Evolutionary conservation across 352 stramenopile species (phyloP).

Genomic region (Phytophthora cryptogea): DNA sequence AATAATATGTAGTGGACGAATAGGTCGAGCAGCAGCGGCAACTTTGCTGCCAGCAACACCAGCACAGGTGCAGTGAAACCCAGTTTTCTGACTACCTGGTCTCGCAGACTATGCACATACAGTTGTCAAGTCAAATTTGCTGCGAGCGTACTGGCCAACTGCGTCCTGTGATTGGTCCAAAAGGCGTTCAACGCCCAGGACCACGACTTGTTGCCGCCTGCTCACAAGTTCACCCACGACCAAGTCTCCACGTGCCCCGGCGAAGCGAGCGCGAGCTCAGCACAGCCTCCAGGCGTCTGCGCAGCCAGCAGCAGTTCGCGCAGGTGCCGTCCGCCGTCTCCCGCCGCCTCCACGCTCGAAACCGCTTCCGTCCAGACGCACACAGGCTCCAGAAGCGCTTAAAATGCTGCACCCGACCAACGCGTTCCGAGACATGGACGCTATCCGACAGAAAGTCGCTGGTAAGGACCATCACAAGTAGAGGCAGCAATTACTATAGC

Average conservation of each 20-base stretch:
- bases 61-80: slow-evolving; percentile 5
- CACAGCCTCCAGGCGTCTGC: slow-evolving; percentile 32
- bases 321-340: slow-evolving; percentile 8
- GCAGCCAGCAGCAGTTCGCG: slow-evolving; percentile 19
- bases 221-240: slow-evolving; percentile 14
- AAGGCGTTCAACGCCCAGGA: slow-evolving; percentile 1
- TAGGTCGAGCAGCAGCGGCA: too few relatives aligned
- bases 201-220: slow-evolving; percentile 18
- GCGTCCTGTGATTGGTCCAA: slow-evolving; percentile 26
- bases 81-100: slow-evolving; percentile 9
- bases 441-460: slow-evolving; percentile 57
- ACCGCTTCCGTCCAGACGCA: slow-evolving; percentile 14
- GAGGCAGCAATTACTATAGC: slow-evolving; percentile 1
- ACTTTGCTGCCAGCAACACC: too few relatives aligned
- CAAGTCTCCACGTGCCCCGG: slow-evolving; percentile 21
- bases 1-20: too few relatives aligned
- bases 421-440: slow-evolving; percentile 58
- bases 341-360: slow-evolving; percentile 5
- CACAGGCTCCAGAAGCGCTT: slow-evolving; percentile 2
- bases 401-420: slow-evolving; percentile 62
- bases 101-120: slow-evolving; percentile 24
- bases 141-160: slow-evolving; percentile 20
- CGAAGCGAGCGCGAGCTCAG: slow-evolving; percentile 36
- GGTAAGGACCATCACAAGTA: slow-evolving; percentile 25
- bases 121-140: slow-evolving; percentile 18